These are phyloP conservation scores for Moricandia arvensis DNA, from an alignment of 345 rosid species.

Conservation along the genomic window DNA sequence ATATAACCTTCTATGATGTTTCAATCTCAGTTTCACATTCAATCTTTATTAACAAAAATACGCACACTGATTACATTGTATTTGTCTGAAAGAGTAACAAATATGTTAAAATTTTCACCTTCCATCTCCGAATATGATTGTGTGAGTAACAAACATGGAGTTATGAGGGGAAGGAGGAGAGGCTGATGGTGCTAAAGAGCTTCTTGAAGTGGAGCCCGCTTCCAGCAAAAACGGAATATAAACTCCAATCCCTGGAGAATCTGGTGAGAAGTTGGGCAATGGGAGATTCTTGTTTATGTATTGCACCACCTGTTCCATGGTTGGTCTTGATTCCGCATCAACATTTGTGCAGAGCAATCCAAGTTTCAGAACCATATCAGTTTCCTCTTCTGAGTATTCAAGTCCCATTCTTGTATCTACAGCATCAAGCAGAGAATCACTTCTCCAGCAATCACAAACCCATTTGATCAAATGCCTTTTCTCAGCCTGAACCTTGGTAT, in stretches of 20 bases:
- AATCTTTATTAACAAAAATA: not conserved
- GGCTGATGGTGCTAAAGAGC: constrained; percentile 1
- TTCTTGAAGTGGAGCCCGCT: constrained; percentile 13
- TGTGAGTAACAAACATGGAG: constrained; percentile 27
- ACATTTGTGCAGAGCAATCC: constrained; percentile 43
- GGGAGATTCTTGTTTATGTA: constrained; percentile 23
- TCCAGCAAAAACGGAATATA: constrained; percentile 1
- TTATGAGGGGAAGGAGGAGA: constrained; percentile 15
- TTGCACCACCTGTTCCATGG: constrained; percentile 42
- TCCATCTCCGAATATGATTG: constrained; percentile 28
- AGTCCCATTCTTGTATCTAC: constrained; percentile 36
- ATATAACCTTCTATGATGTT: not conserved
- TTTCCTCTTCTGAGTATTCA: constrained; percentile 34
- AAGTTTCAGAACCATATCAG: constrained; percentile 43
- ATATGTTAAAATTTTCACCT: not conserved
- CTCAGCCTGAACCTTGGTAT: constrained; percentile 32
- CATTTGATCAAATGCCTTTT: constrained; percentile 36
- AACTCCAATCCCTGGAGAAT: constrained; percentile 29
- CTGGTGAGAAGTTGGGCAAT: constrained; percentile 28
- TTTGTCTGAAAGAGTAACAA: not conserved
- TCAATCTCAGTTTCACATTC: constrained; percentile 7
- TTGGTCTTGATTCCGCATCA: constrained; percentile 38
- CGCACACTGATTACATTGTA: not conserved
- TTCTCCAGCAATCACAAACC: constrained; percentile 39
- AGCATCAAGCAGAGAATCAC: constrained; percentile 36